Base-by-base conservation (phyloP, 495 filamentous ascomycete species). In the Neurospora tetraspora region DNA sequence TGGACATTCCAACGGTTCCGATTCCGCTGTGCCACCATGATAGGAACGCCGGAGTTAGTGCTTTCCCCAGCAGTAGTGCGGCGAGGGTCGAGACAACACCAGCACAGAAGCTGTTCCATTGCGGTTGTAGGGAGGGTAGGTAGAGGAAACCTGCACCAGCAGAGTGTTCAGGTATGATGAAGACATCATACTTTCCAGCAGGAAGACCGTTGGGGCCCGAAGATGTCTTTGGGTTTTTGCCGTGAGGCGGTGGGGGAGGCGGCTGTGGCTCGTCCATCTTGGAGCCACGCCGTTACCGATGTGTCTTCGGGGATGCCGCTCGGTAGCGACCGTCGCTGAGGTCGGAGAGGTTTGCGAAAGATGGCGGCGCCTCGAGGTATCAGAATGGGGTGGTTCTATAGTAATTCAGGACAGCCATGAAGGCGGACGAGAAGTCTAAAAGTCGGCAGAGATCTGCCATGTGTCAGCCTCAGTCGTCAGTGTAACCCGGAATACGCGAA, bases 161-260 rank as follows among this genome's bases (percentile, higher is more conserved):
- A 10, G 94, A 94, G 78, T 98, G 93, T n/a, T 92, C 92, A 4
- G 96, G 95, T 72, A 99, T 94, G 76, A 99, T 91, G 83, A 98
- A 98, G 82, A 98, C 96, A 82, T 98, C 95, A 83, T 96, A 98
- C 79, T 94, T 94, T 38, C 94, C 93, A 0, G 89, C 82, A 1
- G 93, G 94, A 3, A 96, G 85, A 71, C 89, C 91, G 53, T 84
- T 84, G 69, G 79, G 61, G 36, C 47, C 85, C 71, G 74, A 72
- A 72, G 82, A 75, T 47, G 79, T 81, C 76, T 90, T 85, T 70
- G 90, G 89, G 70, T 86, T 88, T 69, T 88, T 86, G 81, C 91
- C 91, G 81, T 94, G 92, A 40, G 89, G 89, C 74, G 89, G 91
- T 27, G 89, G 88, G 16, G 91, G 90, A 71, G 89, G 89, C 68